phyloP scores from a whole-genome alignment of 768 basidiomycete genomes.

The Collybia sordida region DNA sequence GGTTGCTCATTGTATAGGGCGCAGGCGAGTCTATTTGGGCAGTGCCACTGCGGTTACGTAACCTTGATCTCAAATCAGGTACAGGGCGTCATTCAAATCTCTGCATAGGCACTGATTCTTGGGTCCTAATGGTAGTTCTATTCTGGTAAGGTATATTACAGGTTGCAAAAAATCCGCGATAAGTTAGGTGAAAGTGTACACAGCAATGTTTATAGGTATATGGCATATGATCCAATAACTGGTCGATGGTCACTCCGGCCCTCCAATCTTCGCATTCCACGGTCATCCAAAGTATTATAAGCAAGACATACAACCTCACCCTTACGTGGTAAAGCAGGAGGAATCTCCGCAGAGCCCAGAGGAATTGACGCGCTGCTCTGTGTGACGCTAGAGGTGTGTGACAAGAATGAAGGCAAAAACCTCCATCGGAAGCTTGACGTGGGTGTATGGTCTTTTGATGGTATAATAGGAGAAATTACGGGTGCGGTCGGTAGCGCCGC shows the following conservation, averaged over 20 bases:
- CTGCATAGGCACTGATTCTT: too few species aligned
- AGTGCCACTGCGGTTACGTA: neutral
- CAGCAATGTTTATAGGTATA: conserved; percentile 47
- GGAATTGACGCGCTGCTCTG: conserved; percentile 17
- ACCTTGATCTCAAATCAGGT: conserved; percentile 10
- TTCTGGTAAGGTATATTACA: neutral
- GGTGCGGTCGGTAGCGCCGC: conserved; percentile 13
- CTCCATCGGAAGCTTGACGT: conserved; percentile 38
- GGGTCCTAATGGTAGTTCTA: neutral
- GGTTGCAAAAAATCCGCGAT: neutral
- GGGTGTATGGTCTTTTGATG: conserved; percentile 10
- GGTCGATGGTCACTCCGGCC: conserved; percentile 85
- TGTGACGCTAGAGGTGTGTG: conserved; percentile 25
- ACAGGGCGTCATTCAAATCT: too few species aligned
- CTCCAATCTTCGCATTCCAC: conserved; percentile 70
- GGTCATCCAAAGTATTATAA: conserved; percentile 76
- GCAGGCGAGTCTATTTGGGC: too few species aligned
- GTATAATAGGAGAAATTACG: conserved; percentile 1
- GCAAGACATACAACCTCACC: conserved; percentile 74
- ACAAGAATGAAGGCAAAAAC: conserved; percentile 50
- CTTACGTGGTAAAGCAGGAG: conserved; percentile 34
- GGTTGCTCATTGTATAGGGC: neutral
- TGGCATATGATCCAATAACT: conserved; percentile 76
- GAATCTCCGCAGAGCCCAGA: conserved; percentile 10
- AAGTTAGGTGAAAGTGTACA: neutral